These are phyloP conservation scores for Solioccasus polychromus DNA, from an alignment of 768 basidiomycete species.

Conservation along the genomic window DNA sequence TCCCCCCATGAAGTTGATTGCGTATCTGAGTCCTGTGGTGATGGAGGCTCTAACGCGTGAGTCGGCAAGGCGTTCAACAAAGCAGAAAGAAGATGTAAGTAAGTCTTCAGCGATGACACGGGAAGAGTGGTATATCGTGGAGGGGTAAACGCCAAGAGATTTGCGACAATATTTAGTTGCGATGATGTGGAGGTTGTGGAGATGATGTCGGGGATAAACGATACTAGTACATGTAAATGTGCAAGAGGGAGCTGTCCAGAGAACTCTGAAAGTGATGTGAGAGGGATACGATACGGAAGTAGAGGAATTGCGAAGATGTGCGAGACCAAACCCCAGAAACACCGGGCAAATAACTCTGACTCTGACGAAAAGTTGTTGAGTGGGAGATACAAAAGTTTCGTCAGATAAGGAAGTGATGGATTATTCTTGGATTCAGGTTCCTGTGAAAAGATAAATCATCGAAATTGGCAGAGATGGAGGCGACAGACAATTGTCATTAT, in stretches of 20 bases:
- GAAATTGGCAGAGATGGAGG: not conserved
- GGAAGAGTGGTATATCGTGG: slow-evolving; percentile 57
- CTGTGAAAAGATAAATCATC: slow-evolving; percentile 32
- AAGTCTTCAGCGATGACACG: slow-evolving; percentile 44
- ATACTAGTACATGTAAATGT: slow-evolving; percentile 33
- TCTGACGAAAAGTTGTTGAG: slow-evolving; percentile 31
- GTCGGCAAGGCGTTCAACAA: slow-evolving; percentile 54
- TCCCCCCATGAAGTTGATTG: slow-evolving; percentile 18
- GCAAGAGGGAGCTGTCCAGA: slow-evolving; percentile 62
- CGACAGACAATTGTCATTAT: slow-evolving; percentile 46
- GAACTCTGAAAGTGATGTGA: slow-evolving; percentile 59
- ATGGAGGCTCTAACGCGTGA: slow-evolving; percentile 48
- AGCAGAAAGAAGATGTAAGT: slow-evolving; percentile 50
- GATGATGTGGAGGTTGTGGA: slow-evolving; percentile 28
- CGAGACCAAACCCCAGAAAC: slow-evolving; percentile 43
- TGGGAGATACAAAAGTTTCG: slow-evolving; percentile 26
- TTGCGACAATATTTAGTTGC: slow-evolving; percentile 65
- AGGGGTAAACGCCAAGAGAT: slow-evolving; percentile 61
- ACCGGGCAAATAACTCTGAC: slow-evolving; percentile 22
- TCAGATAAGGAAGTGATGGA: slow-evolving; percentile 27
- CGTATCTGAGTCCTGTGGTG: slow-evolving; percentile 14
- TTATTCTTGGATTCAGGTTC: slow-evolving; percentile 52
- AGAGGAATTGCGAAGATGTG: slow-evolving; percentile 70
- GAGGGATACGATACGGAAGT: slow-evolving; percentile 72
- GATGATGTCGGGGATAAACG: slow-evolving; percentile 30